Base-by-base conservation (phyloP, 73 alveolate species). In the Symbiodinium pilosum region DNA sequence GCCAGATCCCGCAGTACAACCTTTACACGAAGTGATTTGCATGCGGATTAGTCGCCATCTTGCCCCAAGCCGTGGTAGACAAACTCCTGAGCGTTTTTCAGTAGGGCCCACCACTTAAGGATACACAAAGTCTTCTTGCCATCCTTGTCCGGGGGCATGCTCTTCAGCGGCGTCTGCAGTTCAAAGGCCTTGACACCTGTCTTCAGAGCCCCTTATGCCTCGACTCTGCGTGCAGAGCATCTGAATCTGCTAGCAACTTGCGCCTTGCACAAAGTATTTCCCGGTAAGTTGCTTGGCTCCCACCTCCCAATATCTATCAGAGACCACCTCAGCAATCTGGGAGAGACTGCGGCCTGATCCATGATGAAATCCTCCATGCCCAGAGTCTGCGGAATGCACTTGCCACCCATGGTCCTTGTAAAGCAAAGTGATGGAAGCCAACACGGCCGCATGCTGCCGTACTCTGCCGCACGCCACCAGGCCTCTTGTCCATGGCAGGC, bases 381-480 rank as follows among this genome's bases (percentile, higher is more conserved):
- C 56, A 91, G 84, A 43, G 97, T 91, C 41, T 91, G 97, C 52
- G 77, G 88, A 26, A 91, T 71, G 97, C 97, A 91, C 38, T 91
- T 91, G 77, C 97, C 97, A 5, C 97, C 97, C 97, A 91, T 91
- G 56, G 97, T 91, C 95, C 95, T 89, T n/a, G n/a, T n/a, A n/a
- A n/a, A n/a, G n/a, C n/a, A n/a, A n/a, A n/a, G n/a, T n/a, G n/a
- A n/a, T n/a, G 32, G n/a, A n/a, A n/a, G n/a, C n/a, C n/a, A n/a
- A n/a, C n/a, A n/a, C n/a, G n/a, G n/a, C n/a, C n/a, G n/a, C n/a
- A n/a, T n/a, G n/a, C n/a, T n/a, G n/a, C n/a, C 14, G 59, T 14
- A 64, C 38, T 21, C 11, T 64, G 39, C 77, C 77, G 38, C 21
- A 2, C 77, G 28, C 71, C 18, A 1, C 30, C 93, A 32, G 64